Percentiles rank a stretch among this genome's conserved stretches.
Evolutionary conservation across 305 asterid genomes (phyloP).

Genomic region (Striga hermonthica): DNA sequence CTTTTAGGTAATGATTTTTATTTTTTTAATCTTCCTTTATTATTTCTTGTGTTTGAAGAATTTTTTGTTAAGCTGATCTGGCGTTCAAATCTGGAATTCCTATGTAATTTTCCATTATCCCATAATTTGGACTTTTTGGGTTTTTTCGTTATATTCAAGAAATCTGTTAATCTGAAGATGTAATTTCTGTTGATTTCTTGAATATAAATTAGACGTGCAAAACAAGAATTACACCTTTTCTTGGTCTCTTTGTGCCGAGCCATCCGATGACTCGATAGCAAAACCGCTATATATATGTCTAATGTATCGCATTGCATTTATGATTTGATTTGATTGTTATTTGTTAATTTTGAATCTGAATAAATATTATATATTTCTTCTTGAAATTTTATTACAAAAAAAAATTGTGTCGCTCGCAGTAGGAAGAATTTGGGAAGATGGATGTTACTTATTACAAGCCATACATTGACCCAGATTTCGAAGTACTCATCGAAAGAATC

Average conservation of each 20-base stretch:
- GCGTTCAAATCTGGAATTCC: not conserved
- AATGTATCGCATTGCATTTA: not conserved
- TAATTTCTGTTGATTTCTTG: constrained; percentile 16
- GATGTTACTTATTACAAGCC: constrained; percentile 55
- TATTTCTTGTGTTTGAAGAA: constrained; percentile 15
- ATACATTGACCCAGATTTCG: constrained; percentile 58
- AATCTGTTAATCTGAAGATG: constrained; percentile 26
- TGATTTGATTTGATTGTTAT: not conserved
- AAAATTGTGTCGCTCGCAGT: too few relatives aligned
- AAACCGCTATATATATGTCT: too few relatives aligned
- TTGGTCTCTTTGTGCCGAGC: not conserved
- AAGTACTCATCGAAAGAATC: constrained; percentile 61
- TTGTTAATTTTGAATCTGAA: not conserved
- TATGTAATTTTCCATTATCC: not conserved
- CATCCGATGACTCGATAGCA: too few relatives aligned
- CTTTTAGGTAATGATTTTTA: not conserved
- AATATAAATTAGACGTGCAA: constrained; percentile 26
- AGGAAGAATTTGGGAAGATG: constrained; percentile 37
- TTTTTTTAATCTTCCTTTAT: not conserved
- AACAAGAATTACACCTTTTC: constrained; percentile 23
- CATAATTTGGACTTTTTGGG: not conserved
- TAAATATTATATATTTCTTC: constrained; percentile 21
- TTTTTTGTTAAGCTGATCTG: not conserved
- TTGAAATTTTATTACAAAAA: constrained; percentile 21
- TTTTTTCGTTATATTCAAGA: constrained; percentile 28